Conservation (phyloP, 2,329 filamentous ascomycete species). For the Penicillium sp. region DNA sequence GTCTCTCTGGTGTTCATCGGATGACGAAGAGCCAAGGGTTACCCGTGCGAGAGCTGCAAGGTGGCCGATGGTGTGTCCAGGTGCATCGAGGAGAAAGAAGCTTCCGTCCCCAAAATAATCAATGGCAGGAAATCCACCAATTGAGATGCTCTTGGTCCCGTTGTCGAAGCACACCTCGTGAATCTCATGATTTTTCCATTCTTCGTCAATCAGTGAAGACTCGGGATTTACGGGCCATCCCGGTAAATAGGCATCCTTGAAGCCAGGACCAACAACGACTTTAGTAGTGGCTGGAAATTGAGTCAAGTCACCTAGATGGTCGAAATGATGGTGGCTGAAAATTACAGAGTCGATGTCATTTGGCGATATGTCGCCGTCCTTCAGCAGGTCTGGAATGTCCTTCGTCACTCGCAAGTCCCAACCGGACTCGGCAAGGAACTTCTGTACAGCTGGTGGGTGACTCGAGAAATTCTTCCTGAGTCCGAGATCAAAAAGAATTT, state of each 20-base stretch:
- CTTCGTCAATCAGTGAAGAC: background rate
- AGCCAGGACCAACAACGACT: background rate
- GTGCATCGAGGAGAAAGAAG: background rate
- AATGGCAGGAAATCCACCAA: background rate
- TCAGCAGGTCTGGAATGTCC: background rate
- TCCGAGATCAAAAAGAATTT: background rate
- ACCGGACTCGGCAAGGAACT: background rate
- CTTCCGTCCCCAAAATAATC: conserved; percentile 1
- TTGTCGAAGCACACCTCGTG: background rate
- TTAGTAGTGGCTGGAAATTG: background rate
- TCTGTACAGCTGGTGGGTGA: background rate
- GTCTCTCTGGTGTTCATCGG: background rate
- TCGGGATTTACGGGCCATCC: background rate
- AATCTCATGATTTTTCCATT: background rate
- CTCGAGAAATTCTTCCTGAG: background rate
- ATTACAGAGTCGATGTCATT: background rate
- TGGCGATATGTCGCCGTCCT: background rate
- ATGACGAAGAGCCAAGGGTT: background rate
- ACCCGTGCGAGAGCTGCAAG: background rate
- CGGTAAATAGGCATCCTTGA: background rate
- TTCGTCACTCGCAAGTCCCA: background rate
- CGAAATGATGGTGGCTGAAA: background rate
- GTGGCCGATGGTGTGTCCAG: background rate
- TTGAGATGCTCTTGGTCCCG: background rate
- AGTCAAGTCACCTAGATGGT: background rate